Evolutionary conservation across 768 basidiomycete species (phyloP).

Genomic region (Pleurotus platypus): DNA sequence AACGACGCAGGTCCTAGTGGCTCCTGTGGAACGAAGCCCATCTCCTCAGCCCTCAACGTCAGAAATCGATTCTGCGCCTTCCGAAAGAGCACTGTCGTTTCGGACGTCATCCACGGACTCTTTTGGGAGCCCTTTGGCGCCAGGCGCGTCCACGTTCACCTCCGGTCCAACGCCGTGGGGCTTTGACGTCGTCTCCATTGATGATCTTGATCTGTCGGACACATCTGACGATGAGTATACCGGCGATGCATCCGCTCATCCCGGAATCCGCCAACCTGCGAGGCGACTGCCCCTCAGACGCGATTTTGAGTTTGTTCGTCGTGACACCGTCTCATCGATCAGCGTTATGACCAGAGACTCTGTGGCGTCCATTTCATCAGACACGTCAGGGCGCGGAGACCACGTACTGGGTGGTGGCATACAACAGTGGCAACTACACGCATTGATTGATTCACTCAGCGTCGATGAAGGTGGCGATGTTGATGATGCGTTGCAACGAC

Average conservation of each 20-base stretch:
- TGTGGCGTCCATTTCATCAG: conserved; percentile 43
- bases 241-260: conserved; percentile 34
- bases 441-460: conserved; percentile 68
- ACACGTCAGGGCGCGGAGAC: conserved; percentile 37
- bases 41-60: not conserved
- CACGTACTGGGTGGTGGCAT: conserved; percentile 46
- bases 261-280: conserved; percentile 50
- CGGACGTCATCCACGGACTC: conserved; percentile 49
- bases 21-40: not conserved
- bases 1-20: not conserved
- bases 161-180: conserved; percentile 43
- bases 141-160: conserved; percentile 32
- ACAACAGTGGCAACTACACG: conserved; percentile 82
- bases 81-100: conserved; percentile 32
- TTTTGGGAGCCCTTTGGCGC: conserved; percentile 40
- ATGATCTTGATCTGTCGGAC: conserved; percentile 80
- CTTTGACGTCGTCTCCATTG: conserved; percentile 73
- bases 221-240: conserved; percentile 55
- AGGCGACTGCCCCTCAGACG: conserved; percentile 69
- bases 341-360: conserved; percentile 65
- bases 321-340: conserved; percentile 76
- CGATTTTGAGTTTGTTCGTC: conserved; percentile 77
- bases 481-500: conserved; percentile 72
- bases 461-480: conserved; percentile 77
- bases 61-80: not conserved